Evolutionary conservation across 805 yeast species (phyloP).

Genomic region (Ogataea naganishii): DNA sequence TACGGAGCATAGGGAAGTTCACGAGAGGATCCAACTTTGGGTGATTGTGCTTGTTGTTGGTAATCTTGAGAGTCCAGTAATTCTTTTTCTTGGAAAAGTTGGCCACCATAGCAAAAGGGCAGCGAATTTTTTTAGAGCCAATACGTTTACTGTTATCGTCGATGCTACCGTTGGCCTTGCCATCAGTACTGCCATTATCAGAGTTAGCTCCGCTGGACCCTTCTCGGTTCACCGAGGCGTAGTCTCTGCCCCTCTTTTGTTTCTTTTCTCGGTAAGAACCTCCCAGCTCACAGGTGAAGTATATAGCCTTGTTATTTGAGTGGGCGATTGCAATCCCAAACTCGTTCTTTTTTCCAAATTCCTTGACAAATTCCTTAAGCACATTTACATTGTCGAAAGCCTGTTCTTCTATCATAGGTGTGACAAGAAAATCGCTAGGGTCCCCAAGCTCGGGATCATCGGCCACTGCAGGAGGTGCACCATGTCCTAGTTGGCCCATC

Average conservation of each 20-base stretch:
- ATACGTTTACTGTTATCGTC: slow-evolving; percentile 18
- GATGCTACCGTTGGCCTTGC: slow-evolving; percentile 14
- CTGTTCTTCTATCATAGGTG: slow-evolving; percentile 46
- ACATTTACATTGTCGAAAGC: slow-evolving; percentile 40
- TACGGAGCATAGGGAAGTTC: slow-evolving; percentile 49
- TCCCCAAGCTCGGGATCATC: slow-evolving; percentile 8
- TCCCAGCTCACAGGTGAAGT: slow-evolving; percentile 51
- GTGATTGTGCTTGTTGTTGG: slow-evolving; percentile 51
- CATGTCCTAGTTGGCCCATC: too few relatives aligned
- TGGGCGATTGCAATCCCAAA: slow-evolving; percentile 54
- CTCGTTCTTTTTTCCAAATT: slow-evolving; percentile 48
- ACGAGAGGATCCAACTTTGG: slow-evolving; percentile 47
- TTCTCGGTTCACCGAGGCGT: background rate
- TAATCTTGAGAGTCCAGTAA: slow-evolving; percentile 43
- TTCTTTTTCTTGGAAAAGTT: slow-evolving; percentile 39
- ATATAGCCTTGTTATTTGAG: slow-evolving; percentile 49
- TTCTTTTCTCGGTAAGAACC: slow-evolving; percentile 46
- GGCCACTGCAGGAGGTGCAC: slow-evolving; percentile 4
- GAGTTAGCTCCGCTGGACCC: background rate
- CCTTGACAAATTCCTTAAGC: slow-evolving; percentile 44
- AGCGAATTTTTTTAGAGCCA: slow-evolving; percentile 41
- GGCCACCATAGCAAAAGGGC: slow-evolving; percentile 56
- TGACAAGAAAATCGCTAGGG: slow-evolving; percentile 35
- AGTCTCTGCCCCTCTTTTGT: slow-evolving; percentile 5
- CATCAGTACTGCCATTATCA: slow-evolving; percentile 14